Conservation (phyloP, 1,139 yeast species). For the Yamadazyma buinensis region DNA sequence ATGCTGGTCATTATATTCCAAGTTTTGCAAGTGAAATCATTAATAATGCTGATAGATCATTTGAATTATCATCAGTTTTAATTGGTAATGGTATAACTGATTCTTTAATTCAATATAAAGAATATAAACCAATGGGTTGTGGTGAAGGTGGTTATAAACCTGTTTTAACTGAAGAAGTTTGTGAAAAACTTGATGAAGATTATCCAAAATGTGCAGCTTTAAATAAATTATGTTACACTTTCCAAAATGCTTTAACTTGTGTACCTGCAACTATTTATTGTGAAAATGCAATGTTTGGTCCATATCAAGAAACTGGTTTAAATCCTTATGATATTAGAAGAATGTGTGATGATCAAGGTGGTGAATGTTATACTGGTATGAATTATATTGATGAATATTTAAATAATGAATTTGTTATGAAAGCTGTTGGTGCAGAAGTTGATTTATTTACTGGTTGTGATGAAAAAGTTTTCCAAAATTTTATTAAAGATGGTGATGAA, state of each 20-base stretch:
- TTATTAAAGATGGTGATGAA: conserved; percentile 84
- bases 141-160: conserved; percentile 76
- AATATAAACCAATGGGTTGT: conserved; percentile 81
- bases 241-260: conserved; percentile 80
- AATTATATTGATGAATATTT: conserved; percentile 32
- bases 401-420: conserved; percentile 43
- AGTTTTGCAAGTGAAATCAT: conserved; percentile 72
- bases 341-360: conserved; percentile 69
- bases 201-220: conserved; percentile 79
- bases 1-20: conserved; percentile 87
- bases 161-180: conserved; percentile 57
- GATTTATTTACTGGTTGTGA: conserved; percentile 82
- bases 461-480: conserved; percentile 76
- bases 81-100: conserved; percentile 88
- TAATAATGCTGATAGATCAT: conserved; percentile 58
- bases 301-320: conserved; percentile 56
- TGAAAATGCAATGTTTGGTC: conserved; percentile 60
- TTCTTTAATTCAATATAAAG: conserved; percentile 62
- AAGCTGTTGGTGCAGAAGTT: conserved; percentile 88
- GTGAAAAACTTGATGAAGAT: conserved; percentile 52
- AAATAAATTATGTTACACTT: conserved; percentile 74
- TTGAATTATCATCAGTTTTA: conserved; percentile 65
- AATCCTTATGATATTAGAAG: conserved; percentile 92
- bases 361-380: conserved; percentile 56
- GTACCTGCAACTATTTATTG: conserved; percentile 90